Percentiles rank a stretch among this genome's conserved stretches.
Evolutionary conservation across 306 rosid species (phyloP).

Genomic region (Quercus parvula): DNA sequence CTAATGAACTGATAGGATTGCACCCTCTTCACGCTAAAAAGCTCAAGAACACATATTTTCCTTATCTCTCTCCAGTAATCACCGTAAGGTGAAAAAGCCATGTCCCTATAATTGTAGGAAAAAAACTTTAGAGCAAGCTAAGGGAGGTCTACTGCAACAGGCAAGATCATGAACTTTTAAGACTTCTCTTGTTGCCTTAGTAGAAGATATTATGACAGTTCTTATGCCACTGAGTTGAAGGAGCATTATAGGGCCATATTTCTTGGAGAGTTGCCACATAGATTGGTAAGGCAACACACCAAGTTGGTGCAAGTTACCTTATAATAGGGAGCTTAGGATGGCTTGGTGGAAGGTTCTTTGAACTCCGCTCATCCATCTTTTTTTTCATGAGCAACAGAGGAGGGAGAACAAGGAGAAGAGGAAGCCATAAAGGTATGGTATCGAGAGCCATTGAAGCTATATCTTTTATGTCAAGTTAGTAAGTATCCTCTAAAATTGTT

Average conservation of each 20-base stretch:
- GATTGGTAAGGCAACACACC: slow-evolving; percentile 27
- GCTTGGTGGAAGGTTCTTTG: slow-evolving; percentile 14
- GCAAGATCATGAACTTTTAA: slow-evolving; percentile 29
- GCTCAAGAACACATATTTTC: slow-evolving; percentile 27
- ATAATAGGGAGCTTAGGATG: slow-evolving; percentile 40
- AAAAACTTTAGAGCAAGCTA: background rate
- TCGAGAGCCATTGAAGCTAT: background rate
- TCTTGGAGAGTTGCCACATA: slow-evolving; percentile 17
- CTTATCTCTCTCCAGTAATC: slow-evolving; percentile 41
- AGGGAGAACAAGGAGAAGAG: background rate
- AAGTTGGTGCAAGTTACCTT: slow-evolving; percentile 39
- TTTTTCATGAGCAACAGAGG: slow-evolving; percentile 1
- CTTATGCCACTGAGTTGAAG: slow-evolving; percentile 13
- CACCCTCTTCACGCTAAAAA: slow-evolving; percentile 34
- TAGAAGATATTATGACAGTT: slow-evolving; percentile 23
- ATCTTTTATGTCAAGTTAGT: too few relatives aligned
- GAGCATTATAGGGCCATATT: slow-evolving; percentile 29
- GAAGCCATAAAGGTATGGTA: background rate
- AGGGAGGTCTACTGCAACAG: slow-evolving; percentile 27
- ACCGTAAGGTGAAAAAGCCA: slow-evolving; percentile 31
- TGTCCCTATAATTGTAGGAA: slow-evolving; percentile 13
- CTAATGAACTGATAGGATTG: slow-evolving; percentile 24
- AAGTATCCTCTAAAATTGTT: background rate
- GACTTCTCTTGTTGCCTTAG: slow-evolving; percentile 25
- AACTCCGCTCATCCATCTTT: background rate